A percentile compares a stretch with the other conserved stretches of the same genome.
Evolutionary conservation across 2,329 filamentous ascomycete species (phyloP).

Genomic region (Orbilia quercus): DNA sequence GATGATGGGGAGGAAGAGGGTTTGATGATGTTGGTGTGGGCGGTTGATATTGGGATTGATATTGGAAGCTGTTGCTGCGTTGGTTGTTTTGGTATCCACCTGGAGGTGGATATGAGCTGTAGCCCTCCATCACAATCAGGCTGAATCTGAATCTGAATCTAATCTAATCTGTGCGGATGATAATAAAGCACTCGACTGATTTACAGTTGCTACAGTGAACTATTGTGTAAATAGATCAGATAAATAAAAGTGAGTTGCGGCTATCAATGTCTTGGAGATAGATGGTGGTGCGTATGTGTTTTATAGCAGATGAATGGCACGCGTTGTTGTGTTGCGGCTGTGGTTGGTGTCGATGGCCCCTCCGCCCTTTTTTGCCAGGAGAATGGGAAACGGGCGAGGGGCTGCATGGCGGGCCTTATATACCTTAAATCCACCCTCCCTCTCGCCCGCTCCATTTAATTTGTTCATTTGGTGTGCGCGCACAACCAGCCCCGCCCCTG

Average conservation of each 20-base stretch:
- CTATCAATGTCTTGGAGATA: too few relatives aligned
- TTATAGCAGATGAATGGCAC: background rate
- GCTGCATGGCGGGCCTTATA: slow-evolving; percentile 57
- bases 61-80: slow-evolving; percentile 42
- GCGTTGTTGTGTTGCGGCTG: slow-evolving; percentile 8
- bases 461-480: slow-evolving; percentile 17
- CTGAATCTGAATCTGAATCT: background rate
- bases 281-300: too few relatives aligned
- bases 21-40: slow-evolving; percentile 9
- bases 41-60: slow-evolving; percentile 42
- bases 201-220: background rate
- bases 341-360: background rate
- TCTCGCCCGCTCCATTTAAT: slow-evolving; percentile 4
- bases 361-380: slow-evolving; percentile 16
- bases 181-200: too few relatives aligned
- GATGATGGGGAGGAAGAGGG: slow-evolving; percentile 15
- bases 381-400: slow-evolving; percentile 41
- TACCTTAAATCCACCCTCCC: slow-evolving; percentile 41
- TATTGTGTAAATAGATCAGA: background rate
- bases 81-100: slow-evolving; percentile 53
- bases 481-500: slow-evolving; percentile 45
- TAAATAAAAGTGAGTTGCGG: background rate
- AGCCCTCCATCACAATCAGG: slow-evolving; percentile 52
- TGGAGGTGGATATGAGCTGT: slow-evolving; percentile 44
- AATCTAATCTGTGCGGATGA: too few relatives aligned